Evolutionary conservation across 768 basidiomycete genomes (phyloP), one percentile per base, ranked within the genome.

Genomic region (Leccinum truebloodii): DNA sequence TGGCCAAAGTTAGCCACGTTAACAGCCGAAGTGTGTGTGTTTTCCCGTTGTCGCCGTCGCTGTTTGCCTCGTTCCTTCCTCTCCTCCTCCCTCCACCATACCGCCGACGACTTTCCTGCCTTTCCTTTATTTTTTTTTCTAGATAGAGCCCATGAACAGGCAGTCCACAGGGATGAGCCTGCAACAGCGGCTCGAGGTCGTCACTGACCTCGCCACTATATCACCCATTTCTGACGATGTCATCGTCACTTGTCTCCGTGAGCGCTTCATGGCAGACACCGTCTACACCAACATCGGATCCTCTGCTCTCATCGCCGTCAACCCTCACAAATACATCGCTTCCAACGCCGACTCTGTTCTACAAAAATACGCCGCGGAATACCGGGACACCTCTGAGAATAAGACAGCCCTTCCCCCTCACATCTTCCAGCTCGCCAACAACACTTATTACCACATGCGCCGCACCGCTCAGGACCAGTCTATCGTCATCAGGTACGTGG

Each of bases 391-490:
- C 6, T 77, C 81, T 10, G 81, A 83, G 54, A 82, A 84, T 66
- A 87, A 84, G 73, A 78, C 80, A 54, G 73, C 75, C 9, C 79
- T 87, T 2, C 83, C 87, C 35, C 96, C 96, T 2, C 96, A 99
- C 69, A 86, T 98, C 48, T 98, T 97, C 73, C 89, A 95, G 69
- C 80, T 94, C 52, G 92, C 93, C 6, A 89, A 94, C 67, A 90
- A 92, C 76, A 88, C 93, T 5, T 98, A 95, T 76, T 98, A 95
- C 73, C 94, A 98, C 75, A 96, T 98, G 95, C 81, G 87, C 54
- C 81, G 96, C 66, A 99, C 96, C 0, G 83, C 86, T 1, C 93
- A 96, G 79, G 96, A 99, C 74, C 96, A 98, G 76, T 84, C 88
- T 52, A 83, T 99, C 20, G 73, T 98, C 26, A 81, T 98, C 65